Evolutionary conservation across 257 asterid species (phyloP), one percentile per base, ranked within the genome.

Genomic region (Osmanthus fragrans): DNA sequence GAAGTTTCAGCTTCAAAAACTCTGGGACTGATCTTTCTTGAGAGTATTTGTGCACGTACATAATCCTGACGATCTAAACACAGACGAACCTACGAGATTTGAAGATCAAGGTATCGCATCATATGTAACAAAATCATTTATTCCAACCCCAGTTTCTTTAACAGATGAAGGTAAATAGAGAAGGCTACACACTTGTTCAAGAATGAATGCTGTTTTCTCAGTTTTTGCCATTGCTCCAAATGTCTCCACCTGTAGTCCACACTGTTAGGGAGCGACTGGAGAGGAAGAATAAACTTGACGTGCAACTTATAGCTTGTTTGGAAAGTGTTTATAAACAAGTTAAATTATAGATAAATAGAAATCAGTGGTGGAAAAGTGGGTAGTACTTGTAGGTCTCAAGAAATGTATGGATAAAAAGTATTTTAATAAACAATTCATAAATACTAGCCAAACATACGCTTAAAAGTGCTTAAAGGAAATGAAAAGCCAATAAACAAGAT

Each of bases 171-270:
- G 47, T 6, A 72, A 72, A 39, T 9, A 60, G 69, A 67, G 74
- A 27, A 79, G 18, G 77, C 69, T 79, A 73, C 89, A 71, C 85
- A 93, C 99, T 86, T 95, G 99, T 77, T 93, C 98, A 68, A 95
- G 98, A 82, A 95, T 93, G 85, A 95, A 95, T n/a, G 98, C 98
- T 65, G 92, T 95, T 83, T 95, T 95, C 85, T 95, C 99, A 73
- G 98, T 93, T 88, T 95, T 93, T 2, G 98, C 99, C 99, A 95
- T 93, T 12, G 97, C 99, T 4, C 98, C 97, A 87, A 91, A 93
- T 7, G 99, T 93, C 81, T 93, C 98, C 27, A 95, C 98, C 99
- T 95, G 89, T 47, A 42, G 73, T 56, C 42, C 71, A 67, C 80
- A 72, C 18, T 25, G 60, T 71, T 30, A 80, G 73, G 30, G 51